These are phyloP conservation scores for Nicotiana noctiflora DNA, from an alignment of 257 asterid genomes.

Conservation along the genomic window DNA sequence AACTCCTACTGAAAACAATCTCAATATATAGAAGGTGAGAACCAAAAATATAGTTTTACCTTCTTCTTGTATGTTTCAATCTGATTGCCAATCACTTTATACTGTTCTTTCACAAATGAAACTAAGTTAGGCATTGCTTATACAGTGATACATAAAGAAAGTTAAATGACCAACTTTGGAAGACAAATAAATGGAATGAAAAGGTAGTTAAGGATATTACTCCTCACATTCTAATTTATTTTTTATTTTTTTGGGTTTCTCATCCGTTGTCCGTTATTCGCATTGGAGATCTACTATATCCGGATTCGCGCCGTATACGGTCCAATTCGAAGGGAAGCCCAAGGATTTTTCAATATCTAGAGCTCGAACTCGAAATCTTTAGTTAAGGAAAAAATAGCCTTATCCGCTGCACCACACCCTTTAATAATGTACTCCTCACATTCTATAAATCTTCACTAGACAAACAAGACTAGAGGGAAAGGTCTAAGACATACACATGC, in stretches of 20 bases:
- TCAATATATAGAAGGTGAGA: neutral
- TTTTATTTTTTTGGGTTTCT: neutral
- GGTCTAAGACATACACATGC: too few relatives aligned
- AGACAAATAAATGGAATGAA: neutral
- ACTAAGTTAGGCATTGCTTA: neutral
- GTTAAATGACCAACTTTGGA: neutral
- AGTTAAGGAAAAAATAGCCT: too few relatives aligned
- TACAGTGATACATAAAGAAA: neutral
- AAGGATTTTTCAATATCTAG: too few relatives aligned
- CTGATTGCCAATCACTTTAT: constrained; percentile 47
- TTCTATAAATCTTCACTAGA: too few relatives aligned
- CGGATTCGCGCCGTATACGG: too few relatives aligned
- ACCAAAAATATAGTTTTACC: constrained; percentile 26
- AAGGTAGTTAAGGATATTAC: neutral
- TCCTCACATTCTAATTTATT: neutral
- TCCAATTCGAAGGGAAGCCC: too few relatives aligned
- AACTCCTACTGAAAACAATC: neutral
- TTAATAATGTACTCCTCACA: neutral
- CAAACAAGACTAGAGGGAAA: too few relatives aligned
- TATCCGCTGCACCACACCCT: too few relatives aligned
- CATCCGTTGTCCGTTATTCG: too few relatives aligned
- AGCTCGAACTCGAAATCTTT: too few relatives aligned
- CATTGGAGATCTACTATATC: too few relatives aligned
- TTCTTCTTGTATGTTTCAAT: constrained; percentile 72
- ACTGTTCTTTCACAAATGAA: constrained; percentile 30